Percentiles rank a stretch among this genome's conserved stretches.
Conservation (phyloP, 2,329 filamentous ascomycete species). For the Verruconis gallopava region DNA sequence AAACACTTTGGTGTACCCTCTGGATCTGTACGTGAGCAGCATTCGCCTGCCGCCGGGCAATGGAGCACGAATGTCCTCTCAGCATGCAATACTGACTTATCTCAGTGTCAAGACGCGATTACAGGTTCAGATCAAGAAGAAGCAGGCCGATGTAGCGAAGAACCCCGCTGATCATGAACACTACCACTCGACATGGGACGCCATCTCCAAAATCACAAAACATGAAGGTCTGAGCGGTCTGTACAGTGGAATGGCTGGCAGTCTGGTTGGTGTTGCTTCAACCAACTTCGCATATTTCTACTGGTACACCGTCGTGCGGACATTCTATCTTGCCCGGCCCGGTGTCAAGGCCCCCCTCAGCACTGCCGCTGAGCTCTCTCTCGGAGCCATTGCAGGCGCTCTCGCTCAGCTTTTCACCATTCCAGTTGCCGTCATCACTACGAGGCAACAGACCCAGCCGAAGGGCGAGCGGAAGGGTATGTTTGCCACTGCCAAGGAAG, state of each 20-base stretch:
- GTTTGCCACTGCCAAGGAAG: conserved; percentile 75
- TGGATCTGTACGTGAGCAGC: conserved; percentile 89
- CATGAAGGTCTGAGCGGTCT: conserved; percentile 71
- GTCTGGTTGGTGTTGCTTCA: conserved; percentile 81
- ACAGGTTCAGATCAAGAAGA: conserved; percentile 76
- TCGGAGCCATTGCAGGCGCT: conserved; percentile 81
- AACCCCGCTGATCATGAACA: conserved; percentile 44
- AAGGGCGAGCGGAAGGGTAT: conserved; percentile 77
- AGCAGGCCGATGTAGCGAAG: conserved; percentile 25
- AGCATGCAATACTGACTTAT: conserved; percentile 1
- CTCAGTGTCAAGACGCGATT: conserved; percentile 84
- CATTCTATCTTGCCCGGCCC: conserved; percentile 54
- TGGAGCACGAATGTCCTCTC: neutral
- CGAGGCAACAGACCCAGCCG: conserved; percentile 83
- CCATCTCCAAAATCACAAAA: conserved; percentile 68
- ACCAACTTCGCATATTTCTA: conserved; percentile 99
- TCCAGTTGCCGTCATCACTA: conserved; percentile 88
- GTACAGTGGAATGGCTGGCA: conserved; percentile 78
- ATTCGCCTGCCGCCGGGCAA: neutral
- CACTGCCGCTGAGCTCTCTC: conserved; percentile 66
- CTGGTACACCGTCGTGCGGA: conserved; percentile 86
- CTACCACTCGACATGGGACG: conserved; percentile 80
- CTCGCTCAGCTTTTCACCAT: conserved; percentile 94
- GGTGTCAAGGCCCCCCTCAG: conserved; percentile 52
- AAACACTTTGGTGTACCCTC: conserved; percentile 88